These are phyloP conservation scores for Metarhizium anisopliae DNA, from an alignment of 2,329 filamentous ascomycete species.

Conservation along the genomic window DNA sequence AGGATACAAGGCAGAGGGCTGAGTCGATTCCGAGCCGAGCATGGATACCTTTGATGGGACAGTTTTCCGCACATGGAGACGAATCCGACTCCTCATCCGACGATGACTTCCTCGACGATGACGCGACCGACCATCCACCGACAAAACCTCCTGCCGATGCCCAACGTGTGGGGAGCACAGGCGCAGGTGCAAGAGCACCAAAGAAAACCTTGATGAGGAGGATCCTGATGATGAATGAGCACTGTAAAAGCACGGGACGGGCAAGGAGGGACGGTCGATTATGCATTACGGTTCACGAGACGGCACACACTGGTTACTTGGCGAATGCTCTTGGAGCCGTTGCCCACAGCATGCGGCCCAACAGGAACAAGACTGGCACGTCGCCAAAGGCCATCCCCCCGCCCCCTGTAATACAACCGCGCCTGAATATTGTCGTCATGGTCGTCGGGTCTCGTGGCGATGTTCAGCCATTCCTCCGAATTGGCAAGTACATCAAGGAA, in stretches of 20 bases:
- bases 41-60: constrained; percentile 4
- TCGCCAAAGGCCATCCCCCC: constrained; percentile 15
- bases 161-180: background rate
- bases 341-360: constrained; percentile 29
- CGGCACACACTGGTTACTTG: constrained; percentile 59
- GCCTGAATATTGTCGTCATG: constrained; percentile 73
- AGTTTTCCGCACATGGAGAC: background rate
- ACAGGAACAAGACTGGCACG: background rate
- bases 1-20: constrained; percentile 1
- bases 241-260: constrained; percentile 55
- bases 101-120: background rate
- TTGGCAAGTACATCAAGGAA: constrained; percentile 64
- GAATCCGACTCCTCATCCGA: constrained; percentile 5
- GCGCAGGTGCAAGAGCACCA: background rate
- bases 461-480: constrained; percentile 69
- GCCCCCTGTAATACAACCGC: constrained; percentile 29
- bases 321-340: constrained; percentile 64
- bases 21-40: constrained; percentile 7
- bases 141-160: background rate
- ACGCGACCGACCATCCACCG: background rate
- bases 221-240: constrained; percentile 36
- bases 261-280: constrained; percentile 62
- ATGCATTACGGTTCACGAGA: constrained; percentile 64
- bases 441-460: constrained; percentile 75
- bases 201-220: constrained; percentile 1